Evolutionary conservation across 2,329 filamentous ascomycete species (phyloP), one percentile per base, ranked within the genome.

Genomic region (Hysterium pulicare): DNA sequence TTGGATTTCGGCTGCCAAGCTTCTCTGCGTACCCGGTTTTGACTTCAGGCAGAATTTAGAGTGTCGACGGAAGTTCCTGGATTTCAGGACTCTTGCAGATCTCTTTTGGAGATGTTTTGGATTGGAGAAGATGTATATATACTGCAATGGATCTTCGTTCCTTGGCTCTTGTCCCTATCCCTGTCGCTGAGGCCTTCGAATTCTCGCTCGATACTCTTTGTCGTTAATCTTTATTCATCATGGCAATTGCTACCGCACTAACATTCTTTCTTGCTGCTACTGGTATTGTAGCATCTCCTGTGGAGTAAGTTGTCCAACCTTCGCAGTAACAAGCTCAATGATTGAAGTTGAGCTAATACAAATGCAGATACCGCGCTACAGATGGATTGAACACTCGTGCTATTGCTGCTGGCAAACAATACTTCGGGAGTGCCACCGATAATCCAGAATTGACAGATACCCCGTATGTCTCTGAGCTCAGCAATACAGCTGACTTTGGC

Each of bases 401-500:
- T 31, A 40, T 50, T 13, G 51, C 51, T 9, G 53, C 53, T 16
- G 55, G 55, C 9, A 54, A 56, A 26, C 41, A 40, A 16, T 59
- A 58, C 40, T 59, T 59, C 37, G 56, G 56, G n/a, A 57, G 45
- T 26, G 54, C 54, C 3, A 58, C 54, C 6, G 53, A 59, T 43
- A 59, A 57, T 44, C 24, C 30, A 8, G 53, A 57, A 28, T 36
- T 58, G 8, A 47, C 42, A 21, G 51, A 59, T 38, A 33, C 47
- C 9, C 30, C 41, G 9, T 59, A 58, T 30, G 26, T 53, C 13
- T 34, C 44, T 3, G 44, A 40, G 5, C 40, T 59, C 8, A 51
- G 42, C 48, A 58, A 59, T 33, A 53, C 50, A 2, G 47, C 47
- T 13, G 54, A 58, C 19, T 58, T 58, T 42, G 55, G 55, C 10